A percentile compares a stretch with the other conserved stretches of the same genome.
phyloP scores from a whole-genome alignment of 2,329 filamentous ascomycete species.

The Zymoseptoria ardabiliae region DNA sequence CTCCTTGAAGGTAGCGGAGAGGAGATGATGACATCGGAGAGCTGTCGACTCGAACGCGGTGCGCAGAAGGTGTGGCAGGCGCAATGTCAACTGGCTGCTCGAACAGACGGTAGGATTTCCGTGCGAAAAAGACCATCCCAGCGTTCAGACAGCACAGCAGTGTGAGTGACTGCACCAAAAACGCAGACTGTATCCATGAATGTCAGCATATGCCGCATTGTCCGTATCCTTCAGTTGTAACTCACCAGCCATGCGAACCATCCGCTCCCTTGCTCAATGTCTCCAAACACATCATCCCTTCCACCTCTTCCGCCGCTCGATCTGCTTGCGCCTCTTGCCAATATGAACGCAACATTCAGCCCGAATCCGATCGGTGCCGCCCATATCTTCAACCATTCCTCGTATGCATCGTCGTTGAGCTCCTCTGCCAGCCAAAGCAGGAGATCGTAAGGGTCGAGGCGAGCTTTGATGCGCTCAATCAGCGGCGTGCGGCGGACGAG shows the following conservation, averaged over 20 bases:
- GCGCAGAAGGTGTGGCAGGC: slow-evolving; percentile 75
- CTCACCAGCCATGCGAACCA: slow-evolving; percentile 62
- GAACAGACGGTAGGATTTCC: slow-evolving; percentile 84
- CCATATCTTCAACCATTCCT: slow-evolving; percentile 65
- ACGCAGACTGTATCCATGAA: slow-evolving; percentile 35
- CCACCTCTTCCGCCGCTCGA: slow-evolving; percentile 30
- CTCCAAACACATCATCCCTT: slow-evolving; percentile 38
- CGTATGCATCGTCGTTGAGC: slow-evolving; percentile 84
- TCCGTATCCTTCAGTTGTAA: background rate
- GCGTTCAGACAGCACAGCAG: slow-evolving; percentile 66
- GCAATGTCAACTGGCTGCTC: slow-evolving; percentile 71
- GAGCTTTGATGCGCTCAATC: slow-evolving; percentile 68
- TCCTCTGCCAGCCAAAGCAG: slow-evolving; percentile 87
- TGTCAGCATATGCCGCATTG: slow-evolving; percentile 2
- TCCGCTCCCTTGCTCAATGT: slow-evolving; percentile 41
- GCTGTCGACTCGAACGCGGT: slow-evolving; percentile 80
- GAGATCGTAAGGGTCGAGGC: slow-evolving; percentile 82
- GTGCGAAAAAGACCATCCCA: slow-evolving; percentile 71
- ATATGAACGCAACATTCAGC: slow-evolving; percentile 71
- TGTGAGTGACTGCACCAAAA: slow-evolving; percentile 63
- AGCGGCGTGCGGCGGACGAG: slow-evolving; percentile 77
- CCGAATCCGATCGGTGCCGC: slow-evolving; percentile 67
- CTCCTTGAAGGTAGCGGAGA: slow-evolving; percentile 62
- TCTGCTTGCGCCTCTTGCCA: slow-evolving; percentile 60
- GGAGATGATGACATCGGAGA: slow-evolving; percentile 73